Evolutionary conservation across 2,329 filamentous ascomycete genomes (phyloP).

Genomic region (Mollisia scopiformis): DNA sequence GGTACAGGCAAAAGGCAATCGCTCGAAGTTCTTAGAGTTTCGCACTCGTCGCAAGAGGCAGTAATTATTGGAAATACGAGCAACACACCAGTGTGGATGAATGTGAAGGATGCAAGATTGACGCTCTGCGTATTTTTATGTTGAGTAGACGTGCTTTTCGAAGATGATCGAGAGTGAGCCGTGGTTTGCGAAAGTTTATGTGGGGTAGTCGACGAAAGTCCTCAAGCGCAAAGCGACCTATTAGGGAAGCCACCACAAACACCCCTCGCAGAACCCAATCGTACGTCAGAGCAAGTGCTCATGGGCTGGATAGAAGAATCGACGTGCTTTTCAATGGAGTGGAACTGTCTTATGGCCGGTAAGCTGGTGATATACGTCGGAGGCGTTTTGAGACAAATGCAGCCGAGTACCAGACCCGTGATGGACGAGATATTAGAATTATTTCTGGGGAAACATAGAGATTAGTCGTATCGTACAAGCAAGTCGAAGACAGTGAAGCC

Average conservation of each 20-base stretch:
- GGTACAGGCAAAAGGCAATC: background rate
- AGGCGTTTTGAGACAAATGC: slow-evolving; percentile 19
- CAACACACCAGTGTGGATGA: background rate
- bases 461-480: slow-evolving; percentile 19
- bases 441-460: slow-evolving; percentile 23
- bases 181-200: background rate
- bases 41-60: background rate
- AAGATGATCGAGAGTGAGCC: background rate
- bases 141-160: background rate
- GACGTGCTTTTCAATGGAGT: slow-evolving; percentile 8
- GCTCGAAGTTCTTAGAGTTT: background rate
- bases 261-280: background rate
- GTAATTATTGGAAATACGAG: background rate
- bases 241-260: background rate
- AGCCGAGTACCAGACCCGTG: slow-evolving; percentile 30
- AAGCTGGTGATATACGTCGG: background rate
- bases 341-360: background rate
- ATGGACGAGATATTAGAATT: slow-evolving; percentile 29
- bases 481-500: slow-evolving; percentile 36
- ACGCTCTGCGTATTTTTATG: background rate
- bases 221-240: background rate
- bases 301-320: background rate
- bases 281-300: background rate
- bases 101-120: background rate
- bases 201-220: background rate